Percentiles rank a stretch among this genome's conserved stretches.
Evolutionary conservation across 768 basidiomycete species (phyloP).

Genomic region (Leucosporidium creatinivorum): DNA sequence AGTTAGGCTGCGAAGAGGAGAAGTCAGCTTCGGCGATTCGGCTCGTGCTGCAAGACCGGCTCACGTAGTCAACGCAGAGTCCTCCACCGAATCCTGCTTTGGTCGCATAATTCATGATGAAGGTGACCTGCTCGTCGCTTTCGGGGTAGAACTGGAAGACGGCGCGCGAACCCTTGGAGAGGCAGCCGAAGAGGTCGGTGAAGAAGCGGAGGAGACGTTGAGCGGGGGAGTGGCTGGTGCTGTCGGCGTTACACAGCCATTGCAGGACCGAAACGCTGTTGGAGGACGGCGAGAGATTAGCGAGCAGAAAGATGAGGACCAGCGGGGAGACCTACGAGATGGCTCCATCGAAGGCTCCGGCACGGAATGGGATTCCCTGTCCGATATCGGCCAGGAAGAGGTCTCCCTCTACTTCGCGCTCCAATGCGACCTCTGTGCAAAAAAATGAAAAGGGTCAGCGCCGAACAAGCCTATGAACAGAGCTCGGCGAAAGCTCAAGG

Average conservation of each 20-base stretch:
- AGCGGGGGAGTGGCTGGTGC: conserved; percentile 53
- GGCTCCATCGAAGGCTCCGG: conserved; percentile 94
- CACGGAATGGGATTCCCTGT: conserved; percentile 92
- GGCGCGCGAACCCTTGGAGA: conserved; percentile 76
- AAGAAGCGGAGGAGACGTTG: conserved; percentile 69
- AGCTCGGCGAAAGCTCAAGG: too few relatives aligned
- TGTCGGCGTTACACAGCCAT: conserved; percentile 96
- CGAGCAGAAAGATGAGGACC: conserved; percentile 1
- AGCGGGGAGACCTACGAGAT: conserved; percentile 59
- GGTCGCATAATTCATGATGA: conserved; percentile 87
- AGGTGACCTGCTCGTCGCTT: conserved; percentile 90
- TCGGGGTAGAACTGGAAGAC: conserved; percentile 93
- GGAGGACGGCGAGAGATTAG: not conserved
- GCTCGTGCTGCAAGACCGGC: not conserved
- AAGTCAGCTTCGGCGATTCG: not conserved
- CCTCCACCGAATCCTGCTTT: conserved; percentile 96
- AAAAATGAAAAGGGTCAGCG: not conserved
- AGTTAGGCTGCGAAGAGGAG: conserved; percentile 15
- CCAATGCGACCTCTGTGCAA: conserved; percentile 79
- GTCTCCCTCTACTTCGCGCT: conserved; percentile 92
- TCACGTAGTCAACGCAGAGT: conserved; percentile 76
- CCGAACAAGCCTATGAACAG: not conserved
- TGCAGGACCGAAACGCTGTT: conserved; percentile 92
- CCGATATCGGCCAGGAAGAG: conserved; percentile 95
- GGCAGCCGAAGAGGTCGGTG: conserved; percentile 78